Percentiles rank a stretch among this genome's conserved stretches.
phyloP scores from a whole-genome alignment of 179 eudicot genomes.

The Silene coronaria region DNA sequence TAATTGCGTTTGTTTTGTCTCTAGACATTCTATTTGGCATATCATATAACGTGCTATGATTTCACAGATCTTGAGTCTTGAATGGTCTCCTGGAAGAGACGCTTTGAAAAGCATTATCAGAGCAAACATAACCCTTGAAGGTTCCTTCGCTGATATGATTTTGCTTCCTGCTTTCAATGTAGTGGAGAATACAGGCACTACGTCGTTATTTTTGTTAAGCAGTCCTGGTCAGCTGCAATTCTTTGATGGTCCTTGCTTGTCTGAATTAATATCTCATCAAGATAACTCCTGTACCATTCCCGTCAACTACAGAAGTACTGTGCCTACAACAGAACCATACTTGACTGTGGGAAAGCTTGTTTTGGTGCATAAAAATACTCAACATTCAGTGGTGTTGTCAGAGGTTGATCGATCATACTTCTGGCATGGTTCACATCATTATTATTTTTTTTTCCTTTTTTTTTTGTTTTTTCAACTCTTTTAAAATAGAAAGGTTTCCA shows the following conservation, averaged over 20 bases:
- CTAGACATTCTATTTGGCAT: constrained; percentile 2
- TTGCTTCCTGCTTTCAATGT: constrained; percentile 44
- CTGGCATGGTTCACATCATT: constrained; percentile 12
- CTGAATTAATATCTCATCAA: constrained; percentile 38
- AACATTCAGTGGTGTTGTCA: constrained; percentile 30
- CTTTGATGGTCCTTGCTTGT: constrained; percentile 46
- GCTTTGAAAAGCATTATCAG: constrained; percentile 53
- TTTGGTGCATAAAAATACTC: constrained; percentile 34
- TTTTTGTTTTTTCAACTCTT: not conserved
- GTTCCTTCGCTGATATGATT: constrained; percentile 80
- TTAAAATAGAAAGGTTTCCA: not conserved
- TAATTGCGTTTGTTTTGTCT: constrained; percentile 3
- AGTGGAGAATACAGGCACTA: constrained; percentile 31
- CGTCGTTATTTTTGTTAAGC: constrained; percentile 60
- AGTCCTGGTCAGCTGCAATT: constrained; percentile 73
- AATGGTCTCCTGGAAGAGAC: constrained; percentile 73
- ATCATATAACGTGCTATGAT: constrained; percentile 12
- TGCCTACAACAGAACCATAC: constrained; percentile 65
- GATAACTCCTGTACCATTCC: constrained; percentile 38
- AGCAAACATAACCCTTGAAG: constrained; percentile 58
- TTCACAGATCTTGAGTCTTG: constrained; percentile 79
- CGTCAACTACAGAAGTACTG: constrained; percentile 40
- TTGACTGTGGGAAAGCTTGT: constrained; percentile 56
- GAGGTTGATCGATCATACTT: constrained; percentile 36
- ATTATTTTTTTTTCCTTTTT: not conserved